Evolutionary conservation across 2,329 filamentous ascomycete genomes (phyloP), one percentile per base, ranked within the genome.

Genomic region (Scedosporium apiospermum): DNA sequence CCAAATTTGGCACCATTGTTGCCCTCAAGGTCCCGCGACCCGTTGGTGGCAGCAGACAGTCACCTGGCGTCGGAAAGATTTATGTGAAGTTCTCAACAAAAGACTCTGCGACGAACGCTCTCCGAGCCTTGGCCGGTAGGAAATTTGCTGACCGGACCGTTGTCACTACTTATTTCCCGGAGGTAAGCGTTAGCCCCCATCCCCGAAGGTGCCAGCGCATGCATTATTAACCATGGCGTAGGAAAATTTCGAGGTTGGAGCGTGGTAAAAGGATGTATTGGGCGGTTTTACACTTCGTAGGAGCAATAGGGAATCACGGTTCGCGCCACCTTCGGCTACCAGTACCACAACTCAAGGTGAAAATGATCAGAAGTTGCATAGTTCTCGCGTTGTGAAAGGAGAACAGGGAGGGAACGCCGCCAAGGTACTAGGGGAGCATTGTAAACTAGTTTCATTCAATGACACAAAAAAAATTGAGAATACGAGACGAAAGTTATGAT

Each of bases 61-160:
- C 88, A 23, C 85, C 91, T 34, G 95, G 95, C 57, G 92, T 99
- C 23, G 95, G 95, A 72, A 99, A 98, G 82, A 98, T 99, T 68
- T 99, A 88, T 73, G 88, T 99, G 78, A 98, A 97, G 74, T 99
- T 91, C 71, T 90, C 95, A 66, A 84, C 81, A 3, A 78, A 84
- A 2, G 91, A 92, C 60, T 86, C 88, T 7, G 90, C 93, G 21
- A 88, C 89, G 65, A 93, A 90, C 70, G 96, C 95, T 6, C 80
- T 99, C 63, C 87, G 88, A 69, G 88, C 91, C n/a, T 80, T 99
- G 68, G 95, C 96, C 34, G 95, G 95, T 57, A 85, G 96, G 67
- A 97, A 98, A 74, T 99, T 99, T 73, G 90, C 93, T 0, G 91
- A 98, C 76, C 86, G 96, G 69, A 99, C 95, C 3, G 96, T 99